phyloP scores from a whole-genome alignment of 768 basidiomycete species.

The Boletus patriciae region DNA sequence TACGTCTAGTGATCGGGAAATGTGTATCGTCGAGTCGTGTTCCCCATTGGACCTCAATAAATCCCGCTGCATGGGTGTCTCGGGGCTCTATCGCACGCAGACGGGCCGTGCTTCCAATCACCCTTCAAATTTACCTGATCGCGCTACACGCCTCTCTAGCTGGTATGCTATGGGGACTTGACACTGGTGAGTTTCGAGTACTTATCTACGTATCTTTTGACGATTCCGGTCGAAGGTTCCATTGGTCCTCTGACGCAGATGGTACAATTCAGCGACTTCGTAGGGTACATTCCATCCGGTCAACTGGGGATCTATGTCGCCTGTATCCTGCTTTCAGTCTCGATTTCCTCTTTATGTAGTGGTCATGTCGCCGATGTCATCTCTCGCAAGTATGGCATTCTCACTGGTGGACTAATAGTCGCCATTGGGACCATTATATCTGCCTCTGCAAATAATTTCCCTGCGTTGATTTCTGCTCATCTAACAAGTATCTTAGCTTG shows the following conservation, averaged over 20 bases:
- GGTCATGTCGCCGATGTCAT: conserved; percentile 47
- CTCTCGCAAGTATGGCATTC: conserved; percentile 46
- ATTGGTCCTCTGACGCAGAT: conserved; percentile 50
- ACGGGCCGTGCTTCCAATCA: conserved; percentile 14
- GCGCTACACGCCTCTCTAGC: conserved; percentile 28
- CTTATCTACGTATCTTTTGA: not conserved
- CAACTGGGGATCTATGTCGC: conserved; percentile 46
- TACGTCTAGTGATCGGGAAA: too few species aligned
- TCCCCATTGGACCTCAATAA: not conserved
- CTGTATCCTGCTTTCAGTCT: conserved; percentile 43
- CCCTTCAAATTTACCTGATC: conserved; percentile 26
- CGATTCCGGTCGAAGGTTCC: conserved; percentile 16
- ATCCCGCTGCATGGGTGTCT: not conserved
- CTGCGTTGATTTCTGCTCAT: conserved; percentile 44
- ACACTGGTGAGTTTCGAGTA: conserved; percentile 23
- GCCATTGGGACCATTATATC: conserved; percentile 43
- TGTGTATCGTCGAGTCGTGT: not conserved
- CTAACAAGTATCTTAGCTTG: conserved; percentile 37
- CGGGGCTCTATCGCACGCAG: not conserved
- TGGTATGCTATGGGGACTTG: conserved; percentile 34
- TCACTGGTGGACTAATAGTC: conserved; percentile 43
- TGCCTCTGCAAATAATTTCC: conserved; percentile 36
- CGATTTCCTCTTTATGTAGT: conserved; percentile 39
- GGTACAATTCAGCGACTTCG: conserved; percentile 42
- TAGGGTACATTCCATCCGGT: conserved; percentile 37